These are phyloP conservation scores for Novymonas esmeraldas DNA, from an alignment of 208 protist genomes.

Conservation along the genomic window DNA sequence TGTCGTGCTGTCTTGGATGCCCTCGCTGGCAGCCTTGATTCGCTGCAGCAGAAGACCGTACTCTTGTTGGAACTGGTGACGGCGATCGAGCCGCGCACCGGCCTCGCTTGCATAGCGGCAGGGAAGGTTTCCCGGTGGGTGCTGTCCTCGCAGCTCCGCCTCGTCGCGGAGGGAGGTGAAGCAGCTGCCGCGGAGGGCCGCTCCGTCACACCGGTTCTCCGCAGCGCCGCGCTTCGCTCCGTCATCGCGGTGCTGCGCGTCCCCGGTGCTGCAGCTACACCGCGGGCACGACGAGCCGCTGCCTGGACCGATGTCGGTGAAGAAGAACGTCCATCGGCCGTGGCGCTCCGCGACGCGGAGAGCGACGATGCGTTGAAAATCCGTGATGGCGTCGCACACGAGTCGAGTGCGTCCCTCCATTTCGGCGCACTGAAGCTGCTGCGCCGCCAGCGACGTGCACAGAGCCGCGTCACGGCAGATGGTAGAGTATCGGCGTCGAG, in stretches of 20 bases:
- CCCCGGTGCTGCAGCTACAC: conserved; percentile 4
- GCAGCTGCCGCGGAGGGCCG: not conserved
- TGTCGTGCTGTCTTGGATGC: conserved; percentile 49
- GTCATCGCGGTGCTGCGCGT: not conserved
- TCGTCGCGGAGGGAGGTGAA: conserved; percentile 30
- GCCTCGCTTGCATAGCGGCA: conserved; percentile 35
- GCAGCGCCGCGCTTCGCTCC: not conserved
- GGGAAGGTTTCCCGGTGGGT: conserved; percentile 5
- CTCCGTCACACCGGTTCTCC: not conserved
- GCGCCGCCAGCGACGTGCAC: conserved; percentile 2
- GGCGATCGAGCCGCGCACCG: conserved; percentile 23
- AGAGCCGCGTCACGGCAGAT: not conserved
- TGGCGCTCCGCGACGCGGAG: conserved; percentile 44
- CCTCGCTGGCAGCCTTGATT: conserved; percentile 41
- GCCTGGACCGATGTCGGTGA: conserved; percentile 15
- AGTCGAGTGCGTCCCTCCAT: conserved; percentile 57
- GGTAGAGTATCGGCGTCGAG: not conserved
- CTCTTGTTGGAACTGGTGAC: conserved; percentile 47
- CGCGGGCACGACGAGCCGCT: conserved; percentile 11
- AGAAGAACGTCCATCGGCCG: conserved; percentile 52
- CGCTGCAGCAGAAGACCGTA: conserved; percentile 42
- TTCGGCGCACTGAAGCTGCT: conserved; percentile 57
- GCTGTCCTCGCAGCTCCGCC: conserved; percentile 16
- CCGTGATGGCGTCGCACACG: conserved; percentile 62
- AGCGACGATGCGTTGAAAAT: conserved; percentile 75